Evolutionary conservation across 2,329 filamentous ascomycete species (phyloP).

Genomic region (Sphaerulina musiva): DNA sequence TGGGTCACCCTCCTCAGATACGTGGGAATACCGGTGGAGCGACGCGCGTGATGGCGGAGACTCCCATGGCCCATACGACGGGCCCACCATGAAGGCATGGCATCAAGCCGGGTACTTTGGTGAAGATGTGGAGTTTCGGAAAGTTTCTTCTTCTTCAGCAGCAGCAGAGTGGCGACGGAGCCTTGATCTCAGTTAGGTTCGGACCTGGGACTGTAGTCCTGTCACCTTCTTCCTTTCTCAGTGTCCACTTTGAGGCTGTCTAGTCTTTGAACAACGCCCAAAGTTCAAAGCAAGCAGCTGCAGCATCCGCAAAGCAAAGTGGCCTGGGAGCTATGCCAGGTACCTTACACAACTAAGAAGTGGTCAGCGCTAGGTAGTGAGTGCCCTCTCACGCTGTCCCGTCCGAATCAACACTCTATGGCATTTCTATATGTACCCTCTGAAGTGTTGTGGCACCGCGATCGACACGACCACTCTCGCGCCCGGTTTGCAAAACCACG

Average conservation of each 20-base stretch:
- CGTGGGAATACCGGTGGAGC: conserved; percentile 89
- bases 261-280: background rate
- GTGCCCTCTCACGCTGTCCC: too few species aligned
- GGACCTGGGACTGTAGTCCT: conserved; percentile 1
- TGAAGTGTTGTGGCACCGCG: too few species aligned
- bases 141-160: conserved; percentile 24
- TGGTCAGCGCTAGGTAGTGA: too few species aligned
- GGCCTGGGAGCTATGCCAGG: too few species aligned
- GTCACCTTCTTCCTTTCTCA: conserved; percentile 1
- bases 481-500: too few species aligned
- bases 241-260: background rate
- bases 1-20: background rate
- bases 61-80: conserved; percentile 82
- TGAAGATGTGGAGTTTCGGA: conserved; percentile 63
- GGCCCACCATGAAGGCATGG: conserved; percentile 82
- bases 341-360: too few species aligned
- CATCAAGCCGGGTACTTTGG: conserved; percentile 87
- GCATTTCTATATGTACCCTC: too few species aligned
- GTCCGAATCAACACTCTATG: too few species aligned
- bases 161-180: conserved; percentile 39
- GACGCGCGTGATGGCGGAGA: conserved; percentile 75
- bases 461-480: too few species aligned
- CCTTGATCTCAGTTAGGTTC: conserved; percentile 32
- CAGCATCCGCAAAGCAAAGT: too few species aligned
- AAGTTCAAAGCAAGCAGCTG: background rate